These are phyloP conservation scores for Pterocarpus macrocarpus DNA, from an alignment of 306 rosid genomes.

Conservation along the genomic window DNA sequence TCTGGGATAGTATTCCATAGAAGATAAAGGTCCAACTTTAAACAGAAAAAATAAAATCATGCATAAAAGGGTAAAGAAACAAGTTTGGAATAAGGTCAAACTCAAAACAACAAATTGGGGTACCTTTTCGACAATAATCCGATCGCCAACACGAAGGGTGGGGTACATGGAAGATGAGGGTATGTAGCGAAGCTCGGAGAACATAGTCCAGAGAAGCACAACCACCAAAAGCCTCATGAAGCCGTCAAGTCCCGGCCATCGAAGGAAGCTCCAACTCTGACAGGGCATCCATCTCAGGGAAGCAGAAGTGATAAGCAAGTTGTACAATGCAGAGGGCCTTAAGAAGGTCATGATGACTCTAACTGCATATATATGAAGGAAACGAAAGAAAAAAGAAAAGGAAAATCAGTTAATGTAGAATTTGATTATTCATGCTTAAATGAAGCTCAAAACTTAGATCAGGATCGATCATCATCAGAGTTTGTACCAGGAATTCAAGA, in stretches of 20 bases:
- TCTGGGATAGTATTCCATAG: not conserved
- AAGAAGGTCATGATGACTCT: conserved; percentile 65
- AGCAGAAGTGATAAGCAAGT: conserved; percentile 52
- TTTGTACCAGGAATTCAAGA: not conserved
- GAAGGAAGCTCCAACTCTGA: conserved; percentile 81
- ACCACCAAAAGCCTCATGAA: conserved; percentile 71
- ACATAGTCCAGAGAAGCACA: conserved; percentile 75
- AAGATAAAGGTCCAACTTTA: not conserved
- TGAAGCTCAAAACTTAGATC: conserved; percentile 3
- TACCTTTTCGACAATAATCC: conserved; percentile 78
- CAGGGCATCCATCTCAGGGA: conserved; percentile 78
- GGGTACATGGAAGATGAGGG: conserved; percentile 92
- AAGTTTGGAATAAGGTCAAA: not conserved
- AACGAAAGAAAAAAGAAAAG: not conserved
- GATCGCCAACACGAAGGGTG: conserved; percentile 83
- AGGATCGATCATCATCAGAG: not conserved
- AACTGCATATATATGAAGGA: not conserved
- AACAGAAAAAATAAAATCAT: not conserved
- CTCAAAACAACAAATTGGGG: not conserved
- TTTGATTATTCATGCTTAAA: not conserved
- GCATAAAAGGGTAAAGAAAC: not conserved
- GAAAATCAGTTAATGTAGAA: not conserved
- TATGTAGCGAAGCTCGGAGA: conserved; percentile 75
- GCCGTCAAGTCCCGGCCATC: conserved; percentile 87
- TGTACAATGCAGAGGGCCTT: conserved; percentile 70